These are phyloP conservation scores for Ophiostoma himal-ulmi DNA, from an alignment of 2,329 filamentous ascomycete genomes.

Conservation along the genomic window DNA sequence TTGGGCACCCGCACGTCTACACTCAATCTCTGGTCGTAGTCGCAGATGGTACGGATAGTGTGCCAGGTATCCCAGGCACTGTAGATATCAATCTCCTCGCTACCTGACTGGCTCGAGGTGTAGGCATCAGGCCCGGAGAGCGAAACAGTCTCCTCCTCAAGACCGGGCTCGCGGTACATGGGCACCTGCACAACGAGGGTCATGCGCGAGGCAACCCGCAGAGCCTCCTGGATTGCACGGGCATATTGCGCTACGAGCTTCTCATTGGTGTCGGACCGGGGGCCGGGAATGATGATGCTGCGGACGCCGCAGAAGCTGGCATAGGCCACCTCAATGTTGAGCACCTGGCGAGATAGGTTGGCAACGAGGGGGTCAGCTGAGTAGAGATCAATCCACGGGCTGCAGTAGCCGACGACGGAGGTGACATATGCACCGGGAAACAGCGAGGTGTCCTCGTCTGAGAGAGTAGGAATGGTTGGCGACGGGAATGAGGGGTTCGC, in stretches of 20 bases:
- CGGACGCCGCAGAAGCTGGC: conserved; percentile 89
- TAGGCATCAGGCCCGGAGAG: conserved; percentile 42
- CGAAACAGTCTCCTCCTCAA: conserved; percentile 48
- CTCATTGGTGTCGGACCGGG: conserved; percentile 49
- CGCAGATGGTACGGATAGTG: conserved; percentile 74
- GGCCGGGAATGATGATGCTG: conserved; percentile 76
- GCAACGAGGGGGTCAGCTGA: conserved; percentile 77
- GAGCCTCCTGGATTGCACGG: conserved; percentile 72
- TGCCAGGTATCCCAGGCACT: conserved; percentile 94
- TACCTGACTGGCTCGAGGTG: conserved; percentile 33
- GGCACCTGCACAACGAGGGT: conserved; percentile 76
- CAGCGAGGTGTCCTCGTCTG: conserved; percentile 70
- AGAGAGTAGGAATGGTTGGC: conserved; percentile 62
- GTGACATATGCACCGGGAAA: conserved; percentile 62
- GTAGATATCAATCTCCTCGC: conserved; percentile 60
- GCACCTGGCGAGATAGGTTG: conserved; percentile 79
- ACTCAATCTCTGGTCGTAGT: conserved; percentile 73
- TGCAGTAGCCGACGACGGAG: conserved; percentile 72
- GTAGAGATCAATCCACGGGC: conserved; percentile 86
- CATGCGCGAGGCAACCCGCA: conserved; percentile 68
- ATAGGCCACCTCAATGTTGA: conserved; percentile 88
- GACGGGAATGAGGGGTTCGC: conserved; percentile 44
- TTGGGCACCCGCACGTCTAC: conserved; percentile 58
- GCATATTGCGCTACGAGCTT: conserved; percentile 68
- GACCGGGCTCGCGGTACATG: conserved; percentile 68